phyloP scores from a whole-genome alignment of 1,139 yeast species.

The Blastobotrys ciferrii region DNA sequence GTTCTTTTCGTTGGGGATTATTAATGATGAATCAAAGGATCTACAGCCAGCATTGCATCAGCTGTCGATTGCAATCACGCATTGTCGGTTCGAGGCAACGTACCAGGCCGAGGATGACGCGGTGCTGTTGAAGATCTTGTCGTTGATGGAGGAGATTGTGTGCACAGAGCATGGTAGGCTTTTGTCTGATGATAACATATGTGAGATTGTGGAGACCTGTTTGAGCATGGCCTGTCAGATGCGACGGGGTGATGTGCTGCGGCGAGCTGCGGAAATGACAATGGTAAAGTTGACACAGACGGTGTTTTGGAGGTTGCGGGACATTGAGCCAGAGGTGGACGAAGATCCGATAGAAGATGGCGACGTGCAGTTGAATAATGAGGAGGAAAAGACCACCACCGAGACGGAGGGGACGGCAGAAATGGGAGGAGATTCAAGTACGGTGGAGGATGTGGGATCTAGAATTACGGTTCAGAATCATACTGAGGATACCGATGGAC shows the following conservation, averaged over 20 bases:
- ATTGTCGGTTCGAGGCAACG: constrained; percentile 93
- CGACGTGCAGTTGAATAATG: constrained; percentile 14
- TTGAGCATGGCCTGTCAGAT: constrained; percentile 90
- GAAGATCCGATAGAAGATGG: constrained; percentile 25
- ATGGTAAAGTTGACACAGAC: constrained; percentile 63
- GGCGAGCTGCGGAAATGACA: constrained; percentile 88
- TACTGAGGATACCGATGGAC: constrained; percentile 25
- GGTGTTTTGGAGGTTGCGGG: constrained; percentile 60
- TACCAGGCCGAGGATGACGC: constrained; percentile 94
- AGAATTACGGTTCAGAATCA: constrained; percentile 17
- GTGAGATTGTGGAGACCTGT: constrained; percentile 89
- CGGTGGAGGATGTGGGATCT: constrained; percentile 22
- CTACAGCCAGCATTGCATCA: constrained; percentile 53
- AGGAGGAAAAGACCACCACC: neutral
- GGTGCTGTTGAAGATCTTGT: constrained; percentile 76
- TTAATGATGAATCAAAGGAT: constrained; percentile 46
- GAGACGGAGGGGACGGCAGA: constrained; percentile 9
- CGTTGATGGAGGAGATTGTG: constrained; percentile 68
- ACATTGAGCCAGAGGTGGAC: constrained; percentile 50
- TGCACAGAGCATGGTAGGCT: constrained; percentile 55
- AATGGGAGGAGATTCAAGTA: neutral
- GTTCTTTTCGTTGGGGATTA: constrained; percentile 60
- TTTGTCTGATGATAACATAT: constrained; percentile 76
- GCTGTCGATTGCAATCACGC: constrained; percentile 76
- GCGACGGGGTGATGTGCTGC: constrained; percentile 82